Conservation (phyloP, 2,329 filamentous ascomycete genomes). For the Decorospora gaudefroyi region DNA sequence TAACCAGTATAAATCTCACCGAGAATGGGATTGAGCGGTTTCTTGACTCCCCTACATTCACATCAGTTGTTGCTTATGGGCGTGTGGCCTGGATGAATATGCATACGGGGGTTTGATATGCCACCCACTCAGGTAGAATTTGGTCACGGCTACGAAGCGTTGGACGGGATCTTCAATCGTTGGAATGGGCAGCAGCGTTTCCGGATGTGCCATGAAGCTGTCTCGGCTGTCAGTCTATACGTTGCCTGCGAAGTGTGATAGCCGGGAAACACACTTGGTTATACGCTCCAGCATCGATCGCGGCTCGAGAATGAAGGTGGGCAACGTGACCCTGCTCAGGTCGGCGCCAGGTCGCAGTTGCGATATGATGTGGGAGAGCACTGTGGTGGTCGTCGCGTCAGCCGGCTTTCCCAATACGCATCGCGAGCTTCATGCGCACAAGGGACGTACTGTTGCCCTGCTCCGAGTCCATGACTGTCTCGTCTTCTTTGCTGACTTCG, state of each 20-base stretch:
- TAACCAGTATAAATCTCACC: constrained; percentile 95
- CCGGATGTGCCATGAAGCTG: constrained; percentile 99
- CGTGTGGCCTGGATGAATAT: constrained; percentile 1
- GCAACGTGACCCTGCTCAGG: constrained; percentile 88
- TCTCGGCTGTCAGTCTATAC: constrained; percentile 23
- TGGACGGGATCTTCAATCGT: constrained; percentile 84
- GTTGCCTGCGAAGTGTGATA: too few species aligned
- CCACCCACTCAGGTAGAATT: constrained; percentile 98
- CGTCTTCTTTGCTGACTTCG: constrained; percentile 61
- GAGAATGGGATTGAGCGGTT: constrained; percentile 93
- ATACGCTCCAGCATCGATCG: constrained; percentile 98
- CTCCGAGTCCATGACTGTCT: constrained; percentile 82
- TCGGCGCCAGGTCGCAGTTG: constrained; percentile 95
- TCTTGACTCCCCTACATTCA: constrained; percentile 82
- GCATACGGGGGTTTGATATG: constrained; percentile 95
- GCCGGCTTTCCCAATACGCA: constrained; percentile 5
- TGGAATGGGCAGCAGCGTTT: constrained; percentile 88
- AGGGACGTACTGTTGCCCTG: constrained; percentile 81
- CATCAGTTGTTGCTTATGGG: constrained; percentile 32
- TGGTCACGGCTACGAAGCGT: constrained; percentile 92
- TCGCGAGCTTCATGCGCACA: not conserved
- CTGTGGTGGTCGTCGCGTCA: constrained; percentile 54
- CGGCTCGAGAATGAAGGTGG: constrained; percentile 97
- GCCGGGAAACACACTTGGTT: constrained; percentile 78
- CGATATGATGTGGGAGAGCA: constrained; percentile 95